Base-by-base conservation (phyloP, 2,329 filamentous ascomycete genomes). In the Lachnellula cervina region DNA sequence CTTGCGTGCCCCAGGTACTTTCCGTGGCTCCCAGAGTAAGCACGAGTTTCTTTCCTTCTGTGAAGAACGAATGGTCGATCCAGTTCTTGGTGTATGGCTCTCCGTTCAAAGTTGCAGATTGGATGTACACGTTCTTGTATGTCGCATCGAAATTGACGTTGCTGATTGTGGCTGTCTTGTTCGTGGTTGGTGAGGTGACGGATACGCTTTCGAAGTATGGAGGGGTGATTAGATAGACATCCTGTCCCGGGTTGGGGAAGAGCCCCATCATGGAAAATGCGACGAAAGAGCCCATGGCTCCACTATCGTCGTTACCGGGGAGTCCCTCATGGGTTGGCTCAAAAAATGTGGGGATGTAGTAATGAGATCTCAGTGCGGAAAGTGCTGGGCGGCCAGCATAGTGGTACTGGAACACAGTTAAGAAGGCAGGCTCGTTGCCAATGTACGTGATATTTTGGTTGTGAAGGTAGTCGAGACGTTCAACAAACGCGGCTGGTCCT, bases 291-390 rank as follows among this genome's bases (percentile, higher is more conserved):
- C 56, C 66, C 66, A 89, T 88, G 0, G 86, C 83, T 3, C 86
- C 86, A 44, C 77, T 80, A 65, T 89, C 86, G 55, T 89, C 86
- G 66, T 89, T 89, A 0, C 86, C 86, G 0, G 86, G 85, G 4
- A 89, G 78, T 0, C 86, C 86, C 1, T 70, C 73, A 0, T 80
- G 72, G 0, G 78, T 80, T 0, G 80, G 77, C 59, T 80, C 77
- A 72, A 89, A 89, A 61, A 76, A 80, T 0, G 73, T 72, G 0
- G 86, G 85, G 35, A 88, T 86, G 64, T 88, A 88, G 57, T 73
- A 79, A 64, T 87, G 84, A 0, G 78, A 76, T 32, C 82, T 79
- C 35, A 66, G 61, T 1, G 78, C 75, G 0, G 78, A 80, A 4
- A 79, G 70, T 0, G 52, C 66, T 8, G 66, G 66, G 0, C 85